Conservation (phyloP, 352 stramenopile species). For the Globisporangium emineosum region DNA sequence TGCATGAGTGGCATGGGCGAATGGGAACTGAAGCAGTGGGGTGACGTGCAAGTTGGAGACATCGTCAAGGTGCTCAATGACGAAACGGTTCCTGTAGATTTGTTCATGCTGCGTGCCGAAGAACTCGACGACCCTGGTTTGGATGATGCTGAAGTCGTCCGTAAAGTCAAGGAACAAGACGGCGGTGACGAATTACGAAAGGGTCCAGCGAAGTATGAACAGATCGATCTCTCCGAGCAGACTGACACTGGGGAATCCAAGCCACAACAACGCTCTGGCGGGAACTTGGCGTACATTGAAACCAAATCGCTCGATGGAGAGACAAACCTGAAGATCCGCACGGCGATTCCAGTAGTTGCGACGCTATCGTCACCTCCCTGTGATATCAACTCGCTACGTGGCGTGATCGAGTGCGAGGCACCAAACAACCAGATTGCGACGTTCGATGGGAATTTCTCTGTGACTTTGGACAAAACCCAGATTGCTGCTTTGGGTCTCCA, state of each 20-base stretch:
- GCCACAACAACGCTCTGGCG: constrained; percentile 20
- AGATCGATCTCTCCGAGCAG: constrained; percentile 11
- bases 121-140: constrained; percentile 46
- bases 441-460: constrained; percentile 74
- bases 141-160: constrained; percentile 24
- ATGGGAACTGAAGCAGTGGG: constrained; percentile 58
- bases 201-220: constrained; percentile 13
- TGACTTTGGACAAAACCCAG: constrained; percentile 34
- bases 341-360: constrained; percentile 55
- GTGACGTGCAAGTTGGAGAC: constrained; percentile 73
- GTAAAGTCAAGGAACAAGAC: constrained; percentile 1
- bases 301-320: constrained; percentile 85
- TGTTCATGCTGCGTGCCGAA: constrained; percentile 64
- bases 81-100: constrained; percentile 63
- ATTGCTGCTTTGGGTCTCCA: constrained; percentile 34
- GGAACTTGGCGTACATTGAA: constrained; percentile 75
- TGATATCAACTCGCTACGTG: constrained; percentile 43
- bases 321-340: constrained; percentile 84
- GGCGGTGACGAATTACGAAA: background rate
- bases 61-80: constrained; percentile 73
- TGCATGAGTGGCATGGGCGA: constrained; percentile 37
- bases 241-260: background rate
- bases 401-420: constrained; percentile 65
- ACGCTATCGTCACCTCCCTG: constrained; percentile 24
- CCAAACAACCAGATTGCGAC: constrained; percentile 85